Conservation (phyloP, 2,329 filamentous ascomycete genomes). For the Bipolaris cookei region DNA sequence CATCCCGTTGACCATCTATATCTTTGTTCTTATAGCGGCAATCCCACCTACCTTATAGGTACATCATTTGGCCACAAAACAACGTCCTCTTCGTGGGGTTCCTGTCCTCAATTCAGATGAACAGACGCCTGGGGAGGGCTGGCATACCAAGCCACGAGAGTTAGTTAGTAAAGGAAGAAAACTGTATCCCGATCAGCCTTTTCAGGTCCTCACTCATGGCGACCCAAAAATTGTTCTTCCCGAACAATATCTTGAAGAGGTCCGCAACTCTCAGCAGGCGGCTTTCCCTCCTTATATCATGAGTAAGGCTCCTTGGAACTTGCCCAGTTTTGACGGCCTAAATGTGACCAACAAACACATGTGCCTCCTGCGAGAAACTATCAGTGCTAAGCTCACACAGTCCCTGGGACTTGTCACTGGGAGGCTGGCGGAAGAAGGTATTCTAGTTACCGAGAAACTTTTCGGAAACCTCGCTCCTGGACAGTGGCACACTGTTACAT, state of each 20-base stretch:
- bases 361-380: background rate
- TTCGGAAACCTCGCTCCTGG: background rate
- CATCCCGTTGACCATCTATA: background rate
- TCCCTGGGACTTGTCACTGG: background rate
- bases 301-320: background rate
- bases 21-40: background rate
- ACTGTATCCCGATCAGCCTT: background rate
- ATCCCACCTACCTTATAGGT: background rate
- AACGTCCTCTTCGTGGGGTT: background rate
- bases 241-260: background rate
- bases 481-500: background rate
- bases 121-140: background rate
- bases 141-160: background rate
- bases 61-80: background rate
- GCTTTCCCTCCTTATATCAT: background rate
- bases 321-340: background rate
- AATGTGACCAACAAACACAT: background rate
- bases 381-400: slow-evolving; percentile 1
- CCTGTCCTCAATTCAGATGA: background rate
- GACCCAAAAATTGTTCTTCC: slow-evolving; percentile 1
- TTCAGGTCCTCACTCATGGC: background rate
- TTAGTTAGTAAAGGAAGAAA: background rate
- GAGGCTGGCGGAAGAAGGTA: background rate
- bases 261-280: background rate
- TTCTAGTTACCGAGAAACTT: background rate